These are phyloP conservation scores for Fennellomyces sp. DNA, from an alignment of 371 early-diverging fungal species.

Conservation along the genomic window DNA sequence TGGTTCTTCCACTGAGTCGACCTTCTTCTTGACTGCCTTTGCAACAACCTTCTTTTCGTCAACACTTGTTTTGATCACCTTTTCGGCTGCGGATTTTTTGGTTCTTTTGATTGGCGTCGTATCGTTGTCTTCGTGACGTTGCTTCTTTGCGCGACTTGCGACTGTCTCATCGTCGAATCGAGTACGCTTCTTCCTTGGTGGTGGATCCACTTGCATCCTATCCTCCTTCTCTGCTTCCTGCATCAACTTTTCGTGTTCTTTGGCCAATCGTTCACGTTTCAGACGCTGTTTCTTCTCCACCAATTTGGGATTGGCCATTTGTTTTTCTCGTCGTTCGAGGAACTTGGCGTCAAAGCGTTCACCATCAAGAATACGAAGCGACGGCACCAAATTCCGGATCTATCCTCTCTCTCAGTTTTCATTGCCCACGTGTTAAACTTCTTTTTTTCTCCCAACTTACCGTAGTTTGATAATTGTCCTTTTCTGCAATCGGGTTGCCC, in stretches of 20 bases:
- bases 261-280: constrained; percentile 32
- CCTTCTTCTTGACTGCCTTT: neutral
- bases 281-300: constrained; percentile 45
- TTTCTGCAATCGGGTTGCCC: constrained; percentile 77
- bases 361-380: constrained; percentile 80
- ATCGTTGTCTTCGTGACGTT: neutral
- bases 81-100: too few species aligned
- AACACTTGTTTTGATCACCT: too few species aligned
- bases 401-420: constrained; percentile 1
- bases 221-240: constrained; percentile 27
- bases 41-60: constrained; percentile 7
- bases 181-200: constrained; percentile 19
- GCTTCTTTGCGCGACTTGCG: neutral
- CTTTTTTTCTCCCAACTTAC: constrained; percentile 22
- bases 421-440: too few species aligned
- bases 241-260: constrained; percentile 10
- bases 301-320: constrained; percentile 38
- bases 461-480: constrained; percentile 68
- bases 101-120: constrained; percentile 17
- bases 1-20: constrained; percentile 1
- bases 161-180: constrained; percentile 12
- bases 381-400: constrained; percentile 69
- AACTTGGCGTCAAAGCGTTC: constrained; percentile 82
- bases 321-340: constrained; percentile 68
- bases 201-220: constrained; percentile 26